phyloP scores from a whole-genome alignment of 225 moss, liverwort and hornwort genomes.

The Pseudoscleropodium purum region DNA sequence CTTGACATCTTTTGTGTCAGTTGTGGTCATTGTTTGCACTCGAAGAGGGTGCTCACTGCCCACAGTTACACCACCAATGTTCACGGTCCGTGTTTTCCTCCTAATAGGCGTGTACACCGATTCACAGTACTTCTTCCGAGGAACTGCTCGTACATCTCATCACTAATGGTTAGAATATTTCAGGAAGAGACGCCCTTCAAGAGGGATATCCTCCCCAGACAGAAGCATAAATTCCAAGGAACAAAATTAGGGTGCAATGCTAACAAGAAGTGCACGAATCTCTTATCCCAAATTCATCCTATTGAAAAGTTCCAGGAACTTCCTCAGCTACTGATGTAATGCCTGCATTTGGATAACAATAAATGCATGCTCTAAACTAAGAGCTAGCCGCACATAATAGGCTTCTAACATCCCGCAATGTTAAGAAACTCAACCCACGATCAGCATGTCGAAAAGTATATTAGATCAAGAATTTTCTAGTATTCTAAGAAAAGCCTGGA shows the following conservation, averaged over 20 bases:
- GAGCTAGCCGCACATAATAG: neutral
- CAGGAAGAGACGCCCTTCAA: neutral
- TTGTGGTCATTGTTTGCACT: constrained; percentile 99
- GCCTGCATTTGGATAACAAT: neutral
- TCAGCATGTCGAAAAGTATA: neutral
- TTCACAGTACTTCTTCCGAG: constrained; percentile 89
- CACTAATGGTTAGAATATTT: neutral
- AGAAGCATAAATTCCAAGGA: neutral
- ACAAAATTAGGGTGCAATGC: neutral
- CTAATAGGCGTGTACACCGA: constrained; percentile 61
- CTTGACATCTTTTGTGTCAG: constrained; percentile 87
- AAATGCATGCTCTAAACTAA: neutral
- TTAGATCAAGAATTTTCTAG: neutral
- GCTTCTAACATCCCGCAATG: neutral
- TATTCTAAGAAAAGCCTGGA: neutral
- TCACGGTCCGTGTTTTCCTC: constrained; percentile 68
- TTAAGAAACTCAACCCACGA: neutral
- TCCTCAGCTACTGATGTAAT: neutral
- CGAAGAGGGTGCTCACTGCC: constrained; percentile 93
- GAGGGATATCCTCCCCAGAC: neutral
- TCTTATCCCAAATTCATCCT: neutral
- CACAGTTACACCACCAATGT: constrained; percentile 76
- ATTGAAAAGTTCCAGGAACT: neutral
- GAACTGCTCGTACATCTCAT: constrained; percentile 39
- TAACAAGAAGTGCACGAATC: neutral